phyloP scores from a whole-genome alignment of 208 protist genomes.

The Trypanosoma cruzi region DNA sequence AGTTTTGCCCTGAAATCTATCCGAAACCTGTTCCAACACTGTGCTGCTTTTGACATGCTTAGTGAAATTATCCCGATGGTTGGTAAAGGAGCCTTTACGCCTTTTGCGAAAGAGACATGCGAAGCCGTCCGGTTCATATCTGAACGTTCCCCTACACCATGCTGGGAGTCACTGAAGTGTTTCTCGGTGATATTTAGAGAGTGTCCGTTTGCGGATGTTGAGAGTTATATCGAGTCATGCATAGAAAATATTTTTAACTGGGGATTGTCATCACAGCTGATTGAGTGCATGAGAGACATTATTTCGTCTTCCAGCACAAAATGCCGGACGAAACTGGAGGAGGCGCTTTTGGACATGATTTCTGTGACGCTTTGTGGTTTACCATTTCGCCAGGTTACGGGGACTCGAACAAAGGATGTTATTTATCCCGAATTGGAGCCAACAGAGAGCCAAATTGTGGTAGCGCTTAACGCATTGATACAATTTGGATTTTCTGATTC shows the following conservation, averaged over 20 bases:
- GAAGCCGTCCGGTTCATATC: constrained; percentile 49
- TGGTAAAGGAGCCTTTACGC: constrained; percentile 49
- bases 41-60: constrained; percentile 75
- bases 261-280: constrained; percentile 83
- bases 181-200: constrained; percentile 55
- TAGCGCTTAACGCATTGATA: constrained; percentile 83
- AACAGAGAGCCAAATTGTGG: constrained; percentile 67
- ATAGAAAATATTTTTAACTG: constrained; percentile 82
- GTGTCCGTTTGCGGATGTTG: constrained; percentile 66
- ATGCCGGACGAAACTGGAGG: constrained; percentile 73
- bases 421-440: constrained; percentile 36
- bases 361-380: constrained; percentile 87
- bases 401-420: constrained; percentile 18
- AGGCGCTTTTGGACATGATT: constrained; percentile 88
- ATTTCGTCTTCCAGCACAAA: constrained; percentile 55
- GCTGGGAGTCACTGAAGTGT: constrained; percentile 74
- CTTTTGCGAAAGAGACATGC: constrained; percentile 72
- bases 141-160: constrained; percentile 53
- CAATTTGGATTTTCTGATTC: constrained; percentile 91
- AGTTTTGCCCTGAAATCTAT: constrained; percentile 70
- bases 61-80: constrained; percentile 81
- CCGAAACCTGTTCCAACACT: constrained; percentile 43
- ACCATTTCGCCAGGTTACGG: constrained; percentile 75
- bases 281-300: constrained; percentile 84
- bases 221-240: constrained; percentile 71